Evolutionary conservation across 768 basidiomycete species (phyloP).

Genomic region (Mycena olivaceomarginata): DNA sequence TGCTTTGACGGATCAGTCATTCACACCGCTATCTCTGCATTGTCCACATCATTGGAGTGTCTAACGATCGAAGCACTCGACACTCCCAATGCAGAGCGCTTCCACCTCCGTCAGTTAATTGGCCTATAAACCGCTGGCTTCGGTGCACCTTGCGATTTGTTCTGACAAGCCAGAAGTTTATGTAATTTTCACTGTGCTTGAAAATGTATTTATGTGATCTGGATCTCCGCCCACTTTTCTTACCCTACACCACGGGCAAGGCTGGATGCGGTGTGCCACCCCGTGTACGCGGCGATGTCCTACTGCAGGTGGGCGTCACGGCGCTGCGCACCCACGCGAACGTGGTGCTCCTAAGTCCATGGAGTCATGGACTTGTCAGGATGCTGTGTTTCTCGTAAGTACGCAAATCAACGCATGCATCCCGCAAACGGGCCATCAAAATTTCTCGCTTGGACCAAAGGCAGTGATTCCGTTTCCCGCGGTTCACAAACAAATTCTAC

Average conservation of each 20-base stretch:
- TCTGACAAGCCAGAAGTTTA: background rate
- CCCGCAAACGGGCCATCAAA: background rate
- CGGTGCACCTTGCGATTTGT: background rate
- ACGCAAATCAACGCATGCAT: too few relatives aligned
- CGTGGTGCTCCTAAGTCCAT: too few relatives aligned
- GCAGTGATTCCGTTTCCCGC: background rate
- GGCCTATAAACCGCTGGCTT: background rate
- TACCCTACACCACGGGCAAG: too few relatives aligned
- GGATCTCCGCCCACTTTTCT: background rate
- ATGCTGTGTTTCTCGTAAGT: too few relatives aligned
- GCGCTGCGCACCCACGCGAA: too few relatives aligned
- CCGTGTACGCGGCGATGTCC: too few relatives aligned
- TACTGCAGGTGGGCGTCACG: too few relatives aligned
- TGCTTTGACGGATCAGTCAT: background rate
- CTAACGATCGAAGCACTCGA: background rate
- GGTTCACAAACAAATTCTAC: background rate
- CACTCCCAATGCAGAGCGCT: background rate
- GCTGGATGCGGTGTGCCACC: too few relatives aligned
- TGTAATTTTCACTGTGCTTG: background rate
- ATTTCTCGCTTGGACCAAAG: background rate
- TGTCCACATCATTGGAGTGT: background rate
- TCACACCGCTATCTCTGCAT: background rate
- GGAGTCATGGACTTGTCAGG: too few relatives aligned
- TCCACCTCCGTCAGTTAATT: slow-evolving; percentile 1
- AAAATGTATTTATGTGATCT: background rate